phyloP scores from a whole-genome alignment of 106 monocot species.

The Phalaenopsis equestris region DNA sequence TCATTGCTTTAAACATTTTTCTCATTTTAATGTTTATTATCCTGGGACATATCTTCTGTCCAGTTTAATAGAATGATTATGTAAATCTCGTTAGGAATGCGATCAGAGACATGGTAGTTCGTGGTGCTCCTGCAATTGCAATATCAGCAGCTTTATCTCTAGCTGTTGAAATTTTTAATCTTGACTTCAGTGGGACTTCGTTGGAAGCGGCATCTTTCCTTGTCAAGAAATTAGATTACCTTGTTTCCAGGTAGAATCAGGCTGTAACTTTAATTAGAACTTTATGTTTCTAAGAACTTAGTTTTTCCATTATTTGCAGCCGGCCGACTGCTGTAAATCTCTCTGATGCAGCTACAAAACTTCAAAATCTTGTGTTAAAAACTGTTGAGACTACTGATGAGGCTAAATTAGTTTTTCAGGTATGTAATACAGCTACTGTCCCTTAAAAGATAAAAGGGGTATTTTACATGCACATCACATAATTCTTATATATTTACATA shows the following conservation, averaged over 20 bases:
- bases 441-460: neutral
- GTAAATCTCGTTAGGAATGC: slow-evolving; percentile 54
- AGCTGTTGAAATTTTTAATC: slow-evolving; percentile 70
- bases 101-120: slow-evolving; percentile 91
- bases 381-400: slow-evolving; percentile 44
- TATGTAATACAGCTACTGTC: slow-evolving; percentile 11
- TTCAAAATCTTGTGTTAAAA: slow-evolving; percentile 44
- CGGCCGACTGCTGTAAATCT: slow-evolving; percentile 99
- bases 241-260: slow-evolving; percentile 71
- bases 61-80: neutral
- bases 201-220: slow-evolving; percentile 69
- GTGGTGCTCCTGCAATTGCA: slow-evolving; percentile 97
- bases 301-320: slow-evolving; percentile 20
- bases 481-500: too few species aligned
- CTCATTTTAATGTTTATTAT: neutral
- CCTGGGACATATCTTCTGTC: neutral
- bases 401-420: slow-evolving; percentile 66
- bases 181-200: slow-evolving; percentile 58
- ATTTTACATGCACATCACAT: too few species aligned
- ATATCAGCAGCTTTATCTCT: slow-evolving; percentile 86
- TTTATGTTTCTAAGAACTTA: neutral
- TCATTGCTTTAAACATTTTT: neutral
- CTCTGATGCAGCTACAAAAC: slow-evolving; percentile 85
- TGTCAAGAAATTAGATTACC: slow-evolving; percentile 65
- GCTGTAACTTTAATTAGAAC: neutral